Percentiles rank a stretch among this genome's conserved stretches.
These are phyloP conservation scores for Hebeloma cylindrosporum DNA, from an alignment of 768 basidiomycete species.

Conservation along the genomic window DNA sequence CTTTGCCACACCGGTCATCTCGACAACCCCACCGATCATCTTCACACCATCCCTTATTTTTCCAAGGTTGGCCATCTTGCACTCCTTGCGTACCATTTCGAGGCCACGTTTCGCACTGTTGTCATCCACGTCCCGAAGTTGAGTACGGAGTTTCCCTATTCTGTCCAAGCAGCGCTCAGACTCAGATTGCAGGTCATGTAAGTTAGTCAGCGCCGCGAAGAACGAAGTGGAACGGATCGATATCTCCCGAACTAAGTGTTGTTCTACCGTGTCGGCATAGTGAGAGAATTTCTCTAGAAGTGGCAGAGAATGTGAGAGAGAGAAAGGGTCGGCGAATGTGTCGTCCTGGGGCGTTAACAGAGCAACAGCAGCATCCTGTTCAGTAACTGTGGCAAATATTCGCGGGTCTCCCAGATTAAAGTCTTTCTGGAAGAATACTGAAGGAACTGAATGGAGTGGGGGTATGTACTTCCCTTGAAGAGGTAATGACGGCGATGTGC, in stretches of 20 bases:
- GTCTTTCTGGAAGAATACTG: slow-evolving; percentile 71
- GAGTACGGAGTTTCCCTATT: slow-evolving; percentile 67
- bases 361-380: slow-evolving; percentile 38
- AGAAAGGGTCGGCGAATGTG: slow-evolving; percentile 49
- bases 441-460: slow-evolving; percentile 72
- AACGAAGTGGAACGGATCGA: slow-evolving; percentile 88
- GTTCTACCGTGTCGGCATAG: slow-evolving; percentile 90
- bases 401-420: slow-evolving; percentile 84
- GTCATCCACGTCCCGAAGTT: slow-evolving; percentile 75
- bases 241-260: slow-evolving; percentile 93
- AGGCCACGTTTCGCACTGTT: slow-evolving; percentile 79
- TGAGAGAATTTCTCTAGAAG: slow-evolving; percentile 89
- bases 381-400: slow-evolving; percentile 77
- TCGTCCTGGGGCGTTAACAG: slow-evolving; percentile 30
- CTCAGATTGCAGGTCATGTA: slow-evolving; percentile 89
- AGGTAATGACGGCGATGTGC: slow-evolving; percentile 26
- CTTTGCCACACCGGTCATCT: slow-evolving; percentile 72
- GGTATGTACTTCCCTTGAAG: slow-evolving; percentile 51
- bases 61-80: slow-evolving; percentile 58
- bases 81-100: slow-evolving; percentile 65
- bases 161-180: slow-evolving; percentile 79
- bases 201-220: slow-evolving; percentile 93
- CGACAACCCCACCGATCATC: slow-evolving; percentile 68
- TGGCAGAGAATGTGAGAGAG: slow-evolving; percentile 66
- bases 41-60: slow-evolving; percentile 61